Evolutionary conservation across 2,329 filamentous ascomycete genomes (phyloP).

Genomic region (Diaporthe australafricana): DNA sequence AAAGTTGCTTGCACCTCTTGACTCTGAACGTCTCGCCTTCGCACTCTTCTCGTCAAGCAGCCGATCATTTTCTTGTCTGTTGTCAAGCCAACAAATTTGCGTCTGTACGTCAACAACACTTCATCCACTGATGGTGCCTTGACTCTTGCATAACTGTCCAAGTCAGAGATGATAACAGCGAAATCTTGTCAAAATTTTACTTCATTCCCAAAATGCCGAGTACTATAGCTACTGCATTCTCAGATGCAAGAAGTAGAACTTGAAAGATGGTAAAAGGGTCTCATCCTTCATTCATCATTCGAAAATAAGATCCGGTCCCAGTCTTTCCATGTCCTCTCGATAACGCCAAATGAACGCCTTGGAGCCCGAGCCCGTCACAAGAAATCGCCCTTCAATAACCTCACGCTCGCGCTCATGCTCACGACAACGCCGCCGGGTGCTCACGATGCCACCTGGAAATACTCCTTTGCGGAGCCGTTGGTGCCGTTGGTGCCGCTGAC

Average conservation of each 20-base stretch:
- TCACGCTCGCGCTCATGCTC: slow-evolving; percentile 16
- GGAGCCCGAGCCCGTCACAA: not conserved
- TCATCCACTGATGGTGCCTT: not conserved
- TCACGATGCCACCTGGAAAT: slow-evolving; percentile 1
- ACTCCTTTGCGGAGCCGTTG: slow-evolving; percentile 3
- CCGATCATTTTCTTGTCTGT: not conserved
- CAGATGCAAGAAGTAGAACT: not conserved
- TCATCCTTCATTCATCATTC: slow-evolving; percentile 19
- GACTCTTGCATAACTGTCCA: not conserved
- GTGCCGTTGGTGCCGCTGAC: not conserved
- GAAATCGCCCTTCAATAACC: not conserved
- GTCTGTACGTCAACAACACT: not conserved
- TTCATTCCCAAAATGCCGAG: not conserved
- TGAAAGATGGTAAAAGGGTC: slow-evolving; percentile 7
- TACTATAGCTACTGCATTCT: not conserved
- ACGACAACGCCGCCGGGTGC: not conserved
- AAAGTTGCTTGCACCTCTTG: not conserved
- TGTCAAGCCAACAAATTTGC: no score
- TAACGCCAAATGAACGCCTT: slow-evolving; percentile 15
- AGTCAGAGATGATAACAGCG: not conserved
- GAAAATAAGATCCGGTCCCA: slow-evolving; percentile 4
- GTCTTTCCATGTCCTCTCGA: not conserved
- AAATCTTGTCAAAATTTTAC: not conserved
- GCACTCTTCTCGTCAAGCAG: no score
- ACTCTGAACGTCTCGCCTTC: not conserved